Conservation (phyloP, 257 asterid genomes). For the Salvia rosmarinus region DNA sequence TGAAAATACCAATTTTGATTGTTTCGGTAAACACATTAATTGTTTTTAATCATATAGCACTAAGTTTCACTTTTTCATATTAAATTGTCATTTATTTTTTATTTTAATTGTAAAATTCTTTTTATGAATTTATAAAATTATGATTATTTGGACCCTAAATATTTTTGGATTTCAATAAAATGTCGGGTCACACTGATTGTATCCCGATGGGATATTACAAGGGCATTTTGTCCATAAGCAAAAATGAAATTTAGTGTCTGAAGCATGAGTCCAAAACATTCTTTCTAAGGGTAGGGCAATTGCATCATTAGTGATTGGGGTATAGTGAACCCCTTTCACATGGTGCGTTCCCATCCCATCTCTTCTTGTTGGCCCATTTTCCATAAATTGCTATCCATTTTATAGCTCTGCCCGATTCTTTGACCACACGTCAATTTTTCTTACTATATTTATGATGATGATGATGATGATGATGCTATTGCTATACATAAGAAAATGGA, state of each 20-base stretch:
- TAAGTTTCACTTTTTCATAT: too few relatives aligned
- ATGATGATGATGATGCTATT: slow-evolving; percentile 2
- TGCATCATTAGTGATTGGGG: slow-evolving; percentile 23
- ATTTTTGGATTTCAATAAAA: too few relatives aligned
- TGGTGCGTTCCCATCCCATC: slow-evolving; percentile 37
- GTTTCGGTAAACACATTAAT: too few relatives aligned
- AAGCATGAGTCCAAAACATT: slow-evolving; percentile 47
- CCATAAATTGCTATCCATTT: slow-evolving; percentile 16
- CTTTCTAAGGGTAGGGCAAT: slow-evolving; percentile 34
- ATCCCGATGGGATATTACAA: too few relatives aligned
- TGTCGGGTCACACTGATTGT: too few relatives aligned
- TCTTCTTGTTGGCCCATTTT: slow-evolving; percentile 14
- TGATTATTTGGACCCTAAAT: too few relatives aligned
- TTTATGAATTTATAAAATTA: too few relatives aligned
- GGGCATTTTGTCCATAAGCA: too few relatives aligned
- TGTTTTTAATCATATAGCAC: too few relatives aligned
- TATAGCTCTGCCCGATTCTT: slow-evolving; percentile 36
- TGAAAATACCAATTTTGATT: too few relatives aligned
- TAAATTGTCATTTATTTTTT: too few relatives aligned
- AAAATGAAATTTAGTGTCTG: slow-evolving; percentile 1
- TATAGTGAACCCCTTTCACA: slow-evolving; percentile 41
- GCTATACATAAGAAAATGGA: neutral
- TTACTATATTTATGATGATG: slow-evolving; percentile 27
- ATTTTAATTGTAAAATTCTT: too few relatives aligned
- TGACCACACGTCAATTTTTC: slow-evolving; percentile 37